phyloP scores from a whole-genome alignment of 352 stramenopile genomes.

The Phytopythium boreale region DNA sequence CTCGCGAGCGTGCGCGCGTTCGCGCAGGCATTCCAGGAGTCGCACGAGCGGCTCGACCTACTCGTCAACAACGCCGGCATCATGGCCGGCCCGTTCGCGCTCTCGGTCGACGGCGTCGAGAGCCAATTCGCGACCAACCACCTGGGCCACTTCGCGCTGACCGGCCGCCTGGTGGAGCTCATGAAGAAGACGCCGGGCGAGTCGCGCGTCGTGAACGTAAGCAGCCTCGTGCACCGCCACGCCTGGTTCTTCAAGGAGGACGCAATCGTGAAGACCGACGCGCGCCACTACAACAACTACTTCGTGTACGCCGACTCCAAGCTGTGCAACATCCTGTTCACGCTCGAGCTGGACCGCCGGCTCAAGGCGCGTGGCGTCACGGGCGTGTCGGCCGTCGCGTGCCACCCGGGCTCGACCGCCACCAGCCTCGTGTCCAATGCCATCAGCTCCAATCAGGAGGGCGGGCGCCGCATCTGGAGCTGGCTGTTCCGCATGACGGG shows the following conservation, averaged over 20 bases:
- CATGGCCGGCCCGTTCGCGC: slow-evolving; percentile 25
- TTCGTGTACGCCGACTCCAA: slow-evolving; percentile 84
- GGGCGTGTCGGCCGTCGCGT: slow-evolving; percentile 22
- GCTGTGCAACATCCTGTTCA: slow-evolving; percentile 91
- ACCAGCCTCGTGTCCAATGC: slow-evolving; percentile 25
- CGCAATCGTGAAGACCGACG: slow-evolving; percentile 8
- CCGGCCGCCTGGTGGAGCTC: slow-evolving; percentile 29
- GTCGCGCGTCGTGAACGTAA: slow-evolving; percentile 41
- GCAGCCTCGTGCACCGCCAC: slow-evolving; percentile 17
- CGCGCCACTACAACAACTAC: slow-evolving; percentile 24
- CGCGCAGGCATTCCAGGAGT: slow-evolving; percentile 17
- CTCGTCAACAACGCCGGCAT: slow-evolving; percentile 69
- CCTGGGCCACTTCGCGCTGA: slow-evolving; percentile 56
- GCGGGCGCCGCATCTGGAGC: slow-evolving; percentile 9
- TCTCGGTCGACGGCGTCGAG: slow-evolving; percentile 38
- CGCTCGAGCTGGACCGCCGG: slow-evolving; percentile 75
- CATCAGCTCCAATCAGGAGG: neutral
- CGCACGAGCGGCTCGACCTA: slow-evolving; percentile 33
- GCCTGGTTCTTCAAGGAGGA: neutral
- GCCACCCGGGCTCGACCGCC: slow-evolving; percentile 27
- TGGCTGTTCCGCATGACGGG: slow-evolving; percentile 15
- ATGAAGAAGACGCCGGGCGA: slow-evolving; percentile 16
- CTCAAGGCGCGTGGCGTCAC: slow-evolving; percentile 15
- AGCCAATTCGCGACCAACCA: slow-evolving; percentile 65
- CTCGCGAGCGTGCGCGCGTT: slow-evolving; percentile 42